A percentile compares a stretch with the other conserved stretches of the same genome.
Evolutionary conservation across 1,139 yeast genomes (phyloP).

Genomic region (Hansenula anomala): DNA sequence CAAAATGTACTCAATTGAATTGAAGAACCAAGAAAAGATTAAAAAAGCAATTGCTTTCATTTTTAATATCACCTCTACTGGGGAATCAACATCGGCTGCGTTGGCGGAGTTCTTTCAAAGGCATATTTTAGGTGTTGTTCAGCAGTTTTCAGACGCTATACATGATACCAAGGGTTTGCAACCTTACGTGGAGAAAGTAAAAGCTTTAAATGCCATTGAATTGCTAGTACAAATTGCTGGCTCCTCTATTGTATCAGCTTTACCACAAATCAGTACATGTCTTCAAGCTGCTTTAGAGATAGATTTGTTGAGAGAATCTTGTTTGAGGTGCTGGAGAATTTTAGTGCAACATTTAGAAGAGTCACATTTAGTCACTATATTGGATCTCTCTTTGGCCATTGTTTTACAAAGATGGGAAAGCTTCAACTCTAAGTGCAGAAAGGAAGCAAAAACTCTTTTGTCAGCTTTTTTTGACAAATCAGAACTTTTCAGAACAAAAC

Average conservation of each 20-base stretch:
- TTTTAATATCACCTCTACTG: conserved; percentile 16
- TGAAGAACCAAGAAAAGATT: conserved; percentile 22
- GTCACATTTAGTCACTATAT: conserved; percentile 47
- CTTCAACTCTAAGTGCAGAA: conserved; percentile 44
- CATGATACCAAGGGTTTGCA: conserved; percentile 69
- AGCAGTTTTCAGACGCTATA: conserved; percentile 71
- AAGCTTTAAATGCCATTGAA: conserved; percentile 70
- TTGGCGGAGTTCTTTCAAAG: conserved; percentile 39
- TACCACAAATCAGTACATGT: conserved; percentile 87
- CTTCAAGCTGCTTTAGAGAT: conserved; percentile 75
- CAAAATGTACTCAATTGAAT: conserved; percentile 19
- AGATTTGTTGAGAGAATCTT: conserved; percentile 52
- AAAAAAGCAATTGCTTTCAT: conserved; percentile 24
- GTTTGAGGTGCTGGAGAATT: conserved; percentile 64
- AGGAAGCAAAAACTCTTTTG: conserved; percentile 18
- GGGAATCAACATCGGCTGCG: conserved; percentile 17
- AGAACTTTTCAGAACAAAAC: conserved; percentile 28
- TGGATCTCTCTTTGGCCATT: conserved; percentile 52
- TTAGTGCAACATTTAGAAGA: conserved; percentile 48
- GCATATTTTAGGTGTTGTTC: conserved; percentile 73
- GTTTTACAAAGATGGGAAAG: conserved; percentile 59
- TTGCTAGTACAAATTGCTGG: conserved; percentile 62
- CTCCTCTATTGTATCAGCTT: conserved; percentile 61
- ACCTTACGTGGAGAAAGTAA: conserved; percentile 67
- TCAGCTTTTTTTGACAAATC: conserved; percentile 25